These are phyloP conservation scores for Fusarium penzigii DNA, from an alignment of 2,329 filamentous ascomycete genomes.

Conservation along the genomic window DNA sequence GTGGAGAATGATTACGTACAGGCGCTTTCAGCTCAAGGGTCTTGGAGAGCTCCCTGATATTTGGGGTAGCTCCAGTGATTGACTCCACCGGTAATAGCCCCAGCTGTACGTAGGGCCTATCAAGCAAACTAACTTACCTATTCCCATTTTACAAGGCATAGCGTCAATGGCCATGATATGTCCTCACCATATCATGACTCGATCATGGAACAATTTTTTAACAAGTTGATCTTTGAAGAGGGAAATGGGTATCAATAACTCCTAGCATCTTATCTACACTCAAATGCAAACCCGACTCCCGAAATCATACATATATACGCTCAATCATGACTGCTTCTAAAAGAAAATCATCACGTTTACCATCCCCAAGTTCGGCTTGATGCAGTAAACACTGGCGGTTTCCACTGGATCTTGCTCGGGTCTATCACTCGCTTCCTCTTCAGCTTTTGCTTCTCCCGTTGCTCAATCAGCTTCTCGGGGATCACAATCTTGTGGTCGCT, in stretches of 20 bases:
- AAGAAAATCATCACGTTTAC: slow-evolving; percentile 47
- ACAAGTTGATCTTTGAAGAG: neutral
- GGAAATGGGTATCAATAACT: slow-evolving; percentile 23
- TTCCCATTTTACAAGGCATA: neutral
- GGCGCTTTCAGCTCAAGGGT: neutral
- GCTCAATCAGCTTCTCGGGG: slow-evolving; percentile 77
- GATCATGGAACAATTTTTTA: neutral
- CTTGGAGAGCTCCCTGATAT: neutral
- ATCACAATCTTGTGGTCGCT: slow-evolving; percentile 96
- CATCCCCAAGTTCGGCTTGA: slow-evolving; percentile 93
- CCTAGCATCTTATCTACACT: slow-evolving; percentile 5
- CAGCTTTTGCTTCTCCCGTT: slow-evolving; percentile 75
- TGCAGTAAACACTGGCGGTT: slow-evolving; percentile 91
- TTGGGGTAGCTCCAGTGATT: neutral
- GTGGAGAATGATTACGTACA: neutral
- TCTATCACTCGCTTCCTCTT: slow-evolving; percentile 80
- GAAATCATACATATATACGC: neutral
- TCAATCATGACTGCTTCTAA: neutral
- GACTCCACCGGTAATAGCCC: neutral
- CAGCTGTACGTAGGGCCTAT: too few species aligned
- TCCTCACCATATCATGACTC: neutral
- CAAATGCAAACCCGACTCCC: slow-evolving; percentile 5
- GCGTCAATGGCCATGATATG: too few species aligned
- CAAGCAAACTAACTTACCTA: neutral
- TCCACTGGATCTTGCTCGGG: slow-evolving; percentile 82